Conservation (phyloP, 139 green algal species). For the Chlamydomonas sp. region DNA sequence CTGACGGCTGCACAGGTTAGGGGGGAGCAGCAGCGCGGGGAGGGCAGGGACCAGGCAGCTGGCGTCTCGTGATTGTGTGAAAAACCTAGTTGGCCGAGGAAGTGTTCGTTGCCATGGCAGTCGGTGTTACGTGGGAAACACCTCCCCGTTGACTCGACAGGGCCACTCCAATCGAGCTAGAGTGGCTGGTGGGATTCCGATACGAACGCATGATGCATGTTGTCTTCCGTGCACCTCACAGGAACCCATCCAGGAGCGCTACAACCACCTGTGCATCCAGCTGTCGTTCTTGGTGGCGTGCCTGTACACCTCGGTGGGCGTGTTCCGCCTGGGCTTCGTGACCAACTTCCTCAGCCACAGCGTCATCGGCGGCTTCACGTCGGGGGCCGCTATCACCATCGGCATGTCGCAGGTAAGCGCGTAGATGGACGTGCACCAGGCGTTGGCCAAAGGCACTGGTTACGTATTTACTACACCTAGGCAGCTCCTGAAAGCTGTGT, state of each 20-base stretch:
- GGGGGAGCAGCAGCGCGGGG: conserved; percentile 40
- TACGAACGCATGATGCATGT: background rate
- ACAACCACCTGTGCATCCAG: conserved; percentile 60
- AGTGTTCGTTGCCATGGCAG: too few species aligned
- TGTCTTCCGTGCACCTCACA: background rate
- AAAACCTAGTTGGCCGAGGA: too few species aligned
- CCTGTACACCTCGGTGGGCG: conserved; percentile 79
- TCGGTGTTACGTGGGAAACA: too few species aligned
- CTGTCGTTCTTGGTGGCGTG: conserved; percentile 81
- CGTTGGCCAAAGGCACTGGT: too few species aligned
- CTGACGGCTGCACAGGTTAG: background rate
- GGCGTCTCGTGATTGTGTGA: too few species aligned
- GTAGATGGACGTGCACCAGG: background rate
- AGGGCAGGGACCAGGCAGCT: background rate
- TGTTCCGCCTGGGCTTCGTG: conserved; percentile 86
- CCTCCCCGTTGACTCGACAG: too few species aligned
- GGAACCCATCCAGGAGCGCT: conserved; percentile 2
- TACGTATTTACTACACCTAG: too few species aligned
- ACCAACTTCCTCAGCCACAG: conserved; percentile 89
- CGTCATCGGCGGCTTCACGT: conserved; percentile 89
- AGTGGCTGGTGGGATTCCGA: background rate
- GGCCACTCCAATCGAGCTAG: background rate
- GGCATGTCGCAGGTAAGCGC: conserved; percentile 58
- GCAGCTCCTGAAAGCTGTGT: too few species aligned
- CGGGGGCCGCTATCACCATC: conserved; percentile 87